These are phyloP conservation scores for Silene conica DNA, from an alignment of 148 eudicot species.

Conservation along the genomic window DNA sequence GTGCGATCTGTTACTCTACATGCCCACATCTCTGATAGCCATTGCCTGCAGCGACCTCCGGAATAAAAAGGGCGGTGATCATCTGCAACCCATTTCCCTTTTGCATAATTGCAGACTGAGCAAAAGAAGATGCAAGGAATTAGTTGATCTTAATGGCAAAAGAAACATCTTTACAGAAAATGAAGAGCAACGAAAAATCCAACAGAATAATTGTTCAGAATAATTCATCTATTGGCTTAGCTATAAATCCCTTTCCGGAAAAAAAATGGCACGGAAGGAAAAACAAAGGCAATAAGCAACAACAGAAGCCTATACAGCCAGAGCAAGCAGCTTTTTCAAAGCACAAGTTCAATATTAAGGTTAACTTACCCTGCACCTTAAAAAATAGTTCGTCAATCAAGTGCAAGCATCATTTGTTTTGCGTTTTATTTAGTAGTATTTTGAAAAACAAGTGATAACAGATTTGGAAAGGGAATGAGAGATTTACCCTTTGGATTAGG, in stretches of 20 bases:
- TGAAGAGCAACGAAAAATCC: constrained; percentile 8
- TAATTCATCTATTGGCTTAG: constrained; percentile 19
- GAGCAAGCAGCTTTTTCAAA: neutral
- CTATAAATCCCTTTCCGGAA: neutral
- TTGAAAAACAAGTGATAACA: too few species aligned
- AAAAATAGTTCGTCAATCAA: too few species aligned
- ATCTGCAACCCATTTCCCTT: constrained; percentile 84
- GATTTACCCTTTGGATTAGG: too few species aligned
- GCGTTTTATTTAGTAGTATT: too few species aligned
- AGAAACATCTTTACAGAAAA: neutral
- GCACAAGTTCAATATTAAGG: too few species aligned
- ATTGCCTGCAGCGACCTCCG: constrained; percentile 81
- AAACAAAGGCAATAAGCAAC: neutral
- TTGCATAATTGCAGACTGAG: constrained; percentile 71
- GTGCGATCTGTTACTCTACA: constrained; percentile 78
- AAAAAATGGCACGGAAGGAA: too few species aligned
- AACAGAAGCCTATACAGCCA: neutral
- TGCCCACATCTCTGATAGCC: constrained; percentile 97
- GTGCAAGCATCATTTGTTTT: too few species aligned
- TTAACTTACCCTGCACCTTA: too few species aligned
- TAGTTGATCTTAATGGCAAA: neutral
- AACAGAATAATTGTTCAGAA: constrained; percentile 5
- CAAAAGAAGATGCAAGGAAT: constrained; percentile 12
- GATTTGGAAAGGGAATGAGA: too few species aligned
- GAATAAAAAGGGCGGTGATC: constrained; percentile 76